These are phyloP conservation scores for Stentor roeselii DNA, from an alignment of 73 alveolate genomes.

Conservation along the genomic window DNA sequence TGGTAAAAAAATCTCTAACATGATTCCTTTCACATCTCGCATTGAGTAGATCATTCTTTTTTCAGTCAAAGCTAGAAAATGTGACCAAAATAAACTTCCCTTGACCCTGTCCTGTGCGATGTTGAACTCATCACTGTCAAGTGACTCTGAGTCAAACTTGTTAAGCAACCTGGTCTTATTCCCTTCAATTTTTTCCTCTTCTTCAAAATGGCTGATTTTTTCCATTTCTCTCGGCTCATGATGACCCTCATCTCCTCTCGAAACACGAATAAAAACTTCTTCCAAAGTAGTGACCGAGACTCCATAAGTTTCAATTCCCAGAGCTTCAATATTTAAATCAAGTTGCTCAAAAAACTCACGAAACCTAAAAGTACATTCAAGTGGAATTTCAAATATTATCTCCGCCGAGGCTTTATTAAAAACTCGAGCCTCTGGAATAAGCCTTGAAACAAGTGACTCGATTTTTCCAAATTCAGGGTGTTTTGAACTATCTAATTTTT, in stretches of 20 bases:
- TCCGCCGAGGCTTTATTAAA: constrained; percentile 3
- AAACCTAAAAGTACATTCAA: constrained; percentile 45
- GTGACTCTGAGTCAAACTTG: neutral
- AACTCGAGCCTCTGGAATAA: neutral
- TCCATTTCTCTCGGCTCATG: too few relatives aligned
- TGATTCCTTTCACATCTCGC: constrained; percentile 49
- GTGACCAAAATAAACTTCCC: constrained; percentile 27
- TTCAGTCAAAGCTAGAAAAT: constrained; percentile 63
- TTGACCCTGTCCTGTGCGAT: constrained; percentile 21
- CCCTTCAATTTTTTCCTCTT: neutral
- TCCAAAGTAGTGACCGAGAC: constrained; percentile 93
- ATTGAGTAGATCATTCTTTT: constrained; percentile 66
- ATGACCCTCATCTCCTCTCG: constrained; percentile 26
- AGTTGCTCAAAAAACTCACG: constrained; percentile 70
- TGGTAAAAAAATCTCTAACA: constrained; percentile 16
- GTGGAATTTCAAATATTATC: constrained; percentile 51
- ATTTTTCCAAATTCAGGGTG: neutral
- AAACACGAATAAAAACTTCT: constrained; percentile 90
- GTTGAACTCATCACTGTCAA: neutral
- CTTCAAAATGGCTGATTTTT: neutral
- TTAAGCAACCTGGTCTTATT: neutral
- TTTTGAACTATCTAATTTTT: neutral
- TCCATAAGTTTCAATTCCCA: constrained; percentile 81
- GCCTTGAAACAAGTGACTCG: neutral
- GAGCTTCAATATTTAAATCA: constrained; percentile 52